A percentile compares a stretch with the other conserved stretches of the same genome.
Evolutionary conservation across 371 early-diverging fungal genomes (phyloP).

Genomic region (Mucor indicus): DNA sequence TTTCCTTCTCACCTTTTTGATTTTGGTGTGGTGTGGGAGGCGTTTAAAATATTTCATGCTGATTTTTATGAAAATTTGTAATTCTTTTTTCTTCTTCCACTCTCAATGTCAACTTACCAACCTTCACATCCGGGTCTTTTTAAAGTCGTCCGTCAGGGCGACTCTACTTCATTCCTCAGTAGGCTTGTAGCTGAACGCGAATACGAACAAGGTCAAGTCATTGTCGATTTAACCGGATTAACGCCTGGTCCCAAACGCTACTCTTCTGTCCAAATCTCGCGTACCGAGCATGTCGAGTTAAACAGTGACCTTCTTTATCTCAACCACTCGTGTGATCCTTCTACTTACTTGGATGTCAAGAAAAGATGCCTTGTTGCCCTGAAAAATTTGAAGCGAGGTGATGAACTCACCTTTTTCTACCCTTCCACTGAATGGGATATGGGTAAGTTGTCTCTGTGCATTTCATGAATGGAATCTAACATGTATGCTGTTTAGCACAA

Average conservation of each 20-base stretch:
- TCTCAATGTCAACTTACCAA: too few species aligned
- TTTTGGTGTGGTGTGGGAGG: too few species aligned
- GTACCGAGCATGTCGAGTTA: constrained; percentile 66
- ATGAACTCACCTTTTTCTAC: constrained; percentile 79
- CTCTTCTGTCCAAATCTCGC: constrained; percentile 63
- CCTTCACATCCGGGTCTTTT: constrained; percentile 54
- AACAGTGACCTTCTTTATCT: constrained; percentile 59
- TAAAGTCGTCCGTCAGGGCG: constrained; percentile 47
- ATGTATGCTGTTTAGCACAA: constrained; percentile 33
- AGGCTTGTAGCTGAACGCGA: constrained; percentile 52
- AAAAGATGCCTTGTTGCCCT: constrained; percentile 51
- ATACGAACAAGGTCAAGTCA: constrained; percentile 49
- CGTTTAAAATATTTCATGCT: too few species aligned
- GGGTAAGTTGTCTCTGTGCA: constrained; percentile 32
- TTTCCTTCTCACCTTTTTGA: too few species aligned
- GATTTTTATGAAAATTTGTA: too few species aligned
- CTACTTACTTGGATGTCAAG: constrained; percentile 56
- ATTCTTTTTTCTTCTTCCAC: too few species aligned
- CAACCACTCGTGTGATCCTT: constrained; percentile 62
- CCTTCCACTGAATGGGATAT: constrained; percentile 86
- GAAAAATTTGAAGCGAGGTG: constrained; percentile 56
- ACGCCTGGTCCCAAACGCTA: constrained; percentile 55
- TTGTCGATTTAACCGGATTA: constrained; percentile 54
- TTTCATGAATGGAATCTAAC: neutral
- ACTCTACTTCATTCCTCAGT: constrained; percentile 49